A percentile compares a stretch with the other conserved stretches of the same genome.
phyloP scores from a whole-genome alignment of 441 rosid genomes.

The Raphanus hybrid region DNA sequence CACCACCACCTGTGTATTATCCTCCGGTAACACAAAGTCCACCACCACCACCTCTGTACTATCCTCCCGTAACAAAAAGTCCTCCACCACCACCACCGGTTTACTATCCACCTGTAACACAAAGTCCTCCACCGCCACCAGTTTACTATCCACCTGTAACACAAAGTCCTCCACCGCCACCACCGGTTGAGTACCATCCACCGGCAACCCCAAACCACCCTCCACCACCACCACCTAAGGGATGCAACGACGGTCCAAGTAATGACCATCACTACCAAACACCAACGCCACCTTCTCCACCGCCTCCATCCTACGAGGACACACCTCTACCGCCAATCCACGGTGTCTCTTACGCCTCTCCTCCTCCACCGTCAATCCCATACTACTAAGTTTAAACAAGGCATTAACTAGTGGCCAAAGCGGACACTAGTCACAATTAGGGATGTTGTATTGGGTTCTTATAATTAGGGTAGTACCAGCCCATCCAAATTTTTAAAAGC shows the following conservation, averaged over 20 bases:
- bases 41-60: conserved; percentile 18
- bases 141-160: conserved; percentile 38
- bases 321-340: conserved; percentile 57
- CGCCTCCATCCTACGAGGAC: conserved; percentile 47
- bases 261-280: conserved; percentile 35
- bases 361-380: conserved; percentile 64
- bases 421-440: conserved; percentile 45
- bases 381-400: conserved; percentile 44
- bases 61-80: conserved; percentile 13
- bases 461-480: no score
- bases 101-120: neutral
- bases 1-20: conserved; percentile 10
- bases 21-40: conserved; percentile 25
- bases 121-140: conserved; percentile 29
- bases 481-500: no score
- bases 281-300: conserved; percentile 48
- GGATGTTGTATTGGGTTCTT: no score
- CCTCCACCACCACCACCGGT: conserved; percentile 28
- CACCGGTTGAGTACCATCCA: conserved; percentile 34
- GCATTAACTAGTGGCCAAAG: conserved; percentile 36
- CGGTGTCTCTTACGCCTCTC: conserved; percentile 65
- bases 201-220: conserved; percentile 33
- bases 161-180: conserved; percentile 30
- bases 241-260: conserved; percentile 39
- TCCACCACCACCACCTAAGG: conserved; percentile 49